These are phyloP conservation scores for Lathyrus oleraceus DNA, from an alignment of 306 rosid genomes.

Conservation along the genomic window DNA sequence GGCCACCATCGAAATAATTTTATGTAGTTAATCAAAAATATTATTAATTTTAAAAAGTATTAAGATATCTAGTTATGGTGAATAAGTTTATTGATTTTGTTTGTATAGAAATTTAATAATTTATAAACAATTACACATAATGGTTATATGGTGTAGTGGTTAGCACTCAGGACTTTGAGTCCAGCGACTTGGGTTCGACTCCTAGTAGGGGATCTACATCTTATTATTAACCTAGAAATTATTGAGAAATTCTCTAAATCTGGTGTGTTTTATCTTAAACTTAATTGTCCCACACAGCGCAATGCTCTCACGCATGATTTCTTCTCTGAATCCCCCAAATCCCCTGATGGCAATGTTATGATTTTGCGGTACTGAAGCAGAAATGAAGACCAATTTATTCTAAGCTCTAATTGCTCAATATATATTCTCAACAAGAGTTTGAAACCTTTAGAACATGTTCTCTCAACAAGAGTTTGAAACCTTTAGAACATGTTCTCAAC, in stretches of 20 bases:
- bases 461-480: too few relatives aligned
- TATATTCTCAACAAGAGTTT: too few relatives aligned
- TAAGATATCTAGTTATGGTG: too few relatives aligned
- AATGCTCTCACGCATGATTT: constrained; percentile 67
- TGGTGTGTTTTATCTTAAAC: constrained; percentile 51
- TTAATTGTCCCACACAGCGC: constrained; percentile 64
- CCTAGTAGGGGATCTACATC: constrained; percentile 56
- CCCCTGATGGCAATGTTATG: constrained; percentile 63
- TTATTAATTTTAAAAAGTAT: too few relatives aligned
- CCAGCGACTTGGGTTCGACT: constrained; percentile 90
- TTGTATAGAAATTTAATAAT: too few relatives aligned
- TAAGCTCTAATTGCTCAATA: constrained; percentile 50
- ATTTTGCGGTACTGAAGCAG: constrained; percentile 48
- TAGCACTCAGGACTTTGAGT: constrained; percentile 86
- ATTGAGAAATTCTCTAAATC: constrained; percentile 42
- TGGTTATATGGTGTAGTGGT: constrained; percentile 90
- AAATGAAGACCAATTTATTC: constrained; percentile 67
- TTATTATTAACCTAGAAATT: constrained; percentile 44
- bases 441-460: too few relatives aligned
- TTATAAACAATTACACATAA: too few relatives aligned
- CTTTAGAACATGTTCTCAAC: too few relatives aligned
- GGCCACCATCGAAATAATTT: too few relatives aligned
- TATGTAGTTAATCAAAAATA: too few relatives aligned
- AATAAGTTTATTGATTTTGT: too few relatives aligned
- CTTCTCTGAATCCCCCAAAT: constrained; percentile 69